Evolutionary conservation across 2,329 filamentous ascomycete species (phyloP).

Genomic region (Penicillium sp.): DNA sequence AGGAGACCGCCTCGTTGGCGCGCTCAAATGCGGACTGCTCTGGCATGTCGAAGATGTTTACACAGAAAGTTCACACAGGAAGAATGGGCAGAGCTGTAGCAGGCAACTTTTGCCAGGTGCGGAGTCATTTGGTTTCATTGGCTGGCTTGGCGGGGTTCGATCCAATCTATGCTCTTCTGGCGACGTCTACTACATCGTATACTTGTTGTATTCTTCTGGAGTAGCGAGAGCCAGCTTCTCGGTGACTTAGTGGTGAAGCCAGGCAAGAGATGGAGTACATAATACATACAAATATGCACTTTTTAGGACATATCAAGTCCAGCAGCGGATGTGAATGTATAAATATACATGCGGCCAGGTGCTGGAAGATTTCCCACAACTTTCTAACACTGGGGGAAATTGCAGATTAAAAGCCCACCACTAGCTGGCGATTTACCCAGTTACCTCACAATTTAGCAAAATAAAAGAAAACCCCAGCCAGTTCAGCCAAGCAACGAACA

Average conservation of each 20-base stretch:
- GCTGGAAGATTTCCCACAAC: too few species aligned
- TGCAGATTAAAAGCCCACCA: too few species aligned
- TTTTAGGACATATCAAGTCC: too few species aligned
- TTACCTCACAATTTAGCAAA: neutral
- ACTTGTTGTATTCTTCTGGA: neutral
- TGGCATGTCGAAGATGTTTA: neutral
- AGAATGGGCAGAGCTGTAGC: neutral
- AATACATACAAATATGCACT: too few species aligned
- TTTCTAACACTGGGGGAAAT: too few species aligned
- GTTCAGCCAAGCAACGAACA: neutral
- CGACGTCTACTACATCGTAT: neutral
- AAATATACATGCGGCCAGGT: too few species aligned
- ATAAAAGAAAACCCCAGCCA: neutral
- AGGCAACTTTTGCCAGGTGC: neutral
- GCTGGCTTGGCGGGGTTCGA: conserved; percentile 6
- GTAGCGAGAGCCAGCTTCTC: neutral
- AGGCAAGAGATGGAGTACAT: too few species aligned
- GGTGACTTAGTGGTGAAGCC: too few species aligned
- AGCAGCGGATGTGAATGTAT: too few species aligned
- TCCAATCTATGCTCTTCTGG: neutral
- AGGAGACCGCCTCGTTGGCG: conserved; percentile 52
- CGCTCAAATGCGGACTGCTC: conserved; percentile 27
- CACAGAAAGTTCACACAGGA: too few species aligned
- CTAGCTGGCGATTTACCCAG: too few species aligned
- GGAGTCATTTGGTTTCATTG: conserved; percentile 11